Evolutionary conservation across 192 early-diverging fungal species (phyloP).

Genomic region (Coemansia sp.): DNA sequence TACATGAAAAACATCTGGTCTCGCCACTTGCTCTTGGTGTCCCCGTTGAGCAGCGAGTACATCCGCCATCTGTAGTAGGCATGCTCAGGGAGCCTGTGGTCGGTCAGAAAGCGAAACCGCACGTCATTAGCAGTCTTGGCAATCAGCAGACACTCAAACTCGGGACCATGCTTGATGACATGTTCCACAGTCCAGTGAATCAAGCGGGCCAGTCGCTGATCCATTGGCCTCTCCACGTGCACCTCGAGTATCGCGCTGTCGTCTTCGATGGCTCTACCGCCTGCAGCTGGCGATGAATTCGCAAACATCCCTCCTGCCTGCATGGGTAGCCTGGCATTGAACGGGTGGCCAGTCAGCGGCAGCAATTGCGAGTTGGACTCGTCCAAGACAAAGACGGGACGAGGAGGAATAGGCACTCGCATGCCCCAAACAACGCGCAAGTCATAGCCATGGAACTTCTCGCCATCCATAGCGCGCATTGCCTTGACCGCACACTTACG

Average conservation of each 20-base stretch:
- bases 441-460: conserved; percentile 10
- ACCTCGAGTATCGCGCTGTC: conserved; percentile 59
- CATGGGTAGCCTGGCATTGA: conserved; percentile 25
- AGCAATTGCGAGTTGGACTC: background rate
- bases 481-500: conserved; percentile 72
- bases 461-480: conserved; percentile 73
- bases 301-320: background rate
- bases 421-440: conserved; percentile 89
- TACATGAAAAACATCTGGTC: conserved; percentile 87
- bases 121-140: conserved; percentile 65
- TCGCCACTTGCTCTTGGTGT: conserved; percentile 72
- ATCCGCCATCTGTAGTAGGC: conserved; percentile 93
- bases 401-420: conserved; percentile 69
- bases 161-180: conserved; percentile 71
- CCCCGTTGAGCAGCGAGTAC: conserved; percentile 86
- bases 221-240: conserved; percentile 63
- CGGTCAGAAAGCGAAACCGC: conserved; percentile 72
- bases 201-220: conserved; percentile 57
- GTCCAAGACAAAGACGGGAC: conserved; percentile 64
- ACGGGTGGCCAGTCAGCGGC: conserved; percentile 29
- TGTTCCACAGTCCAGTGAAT: conserved; percentile 90
- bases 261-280: conserved; percentile 2
- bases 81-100: conserved; percentile 77
- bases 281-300: background rate
- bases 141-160: conserved; percentile 75